A percentile compares a stretch with the other conserved stretches of the same genome.
Evolutionary conservation across 305 asterid genomes (phyloP).

Genomic region (Solanum chacoense): DNA sequence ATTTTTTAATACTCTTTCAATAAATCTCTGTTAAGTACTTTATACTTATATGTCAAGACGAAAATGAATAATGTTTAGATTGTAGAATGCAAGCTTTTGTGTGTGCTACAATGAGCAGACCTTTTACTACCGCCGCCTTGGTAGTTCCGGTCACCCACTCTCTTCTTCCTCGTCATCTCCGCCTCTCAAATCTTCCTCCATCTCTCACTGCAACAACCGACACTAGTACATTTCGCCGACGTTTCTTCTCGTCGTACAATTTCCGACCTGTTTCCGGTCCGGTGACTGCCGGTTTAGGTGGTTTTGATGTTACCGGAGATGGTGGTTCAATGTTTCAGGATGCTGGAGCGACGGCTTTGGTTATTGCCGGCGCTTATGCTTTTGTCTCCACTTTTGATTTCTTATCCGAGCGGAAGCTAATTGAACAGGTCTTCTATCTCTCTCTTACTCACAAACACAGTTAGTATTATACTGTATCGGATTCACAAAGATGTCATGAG

Average conservation of each 20-base stretch:
- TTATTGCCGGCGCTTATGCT: conserved; percentile 63
- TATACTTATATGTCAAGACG: neutral
- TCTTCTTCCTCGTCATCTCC: conserved; percentile 2
- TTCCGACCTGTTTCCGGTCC: conserved; percentile 9
- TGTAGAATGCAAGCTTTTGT: neutral
- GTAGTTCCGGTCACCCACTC: neutral
- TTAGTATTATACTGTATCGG: neutral
- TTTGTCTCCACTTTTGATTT: conserved; percentile 62
- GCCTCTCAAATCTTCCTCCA: conserved; percentile 1
- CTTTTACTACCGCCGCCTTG: neutral
- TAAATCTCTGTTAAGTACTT: neutral
- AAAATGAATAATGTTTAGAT: neutral
- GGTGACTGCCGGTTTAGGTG: neutral
- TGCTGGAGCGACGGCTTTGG: conserved; percentile 59
- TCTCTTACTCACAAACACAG: neutral
- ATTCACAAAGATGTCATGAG: neutral
- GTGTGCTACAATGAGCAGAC: conserved; percentile 17
- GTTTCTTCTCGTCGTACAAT: conserved; percentile 7
- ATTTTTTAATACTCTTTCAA: neutral
- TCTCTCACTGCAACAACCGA: conserved; percentile 1
- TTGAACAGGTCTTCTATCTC: conserved; percentile 55
- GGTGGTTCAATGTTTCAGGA: conserved; percentile 37
- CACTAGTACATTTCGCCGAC: neutral
- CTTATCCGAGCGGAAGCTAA: conserved; percentile 54
- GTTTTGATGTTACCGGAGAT: conserved; percentile 1